These are phyloP conservation scores for Trichoderma guizhouense DNA, from an alignment of 2,329 filamentous ascomycete species.

Conservation along the genomic window DNA sequence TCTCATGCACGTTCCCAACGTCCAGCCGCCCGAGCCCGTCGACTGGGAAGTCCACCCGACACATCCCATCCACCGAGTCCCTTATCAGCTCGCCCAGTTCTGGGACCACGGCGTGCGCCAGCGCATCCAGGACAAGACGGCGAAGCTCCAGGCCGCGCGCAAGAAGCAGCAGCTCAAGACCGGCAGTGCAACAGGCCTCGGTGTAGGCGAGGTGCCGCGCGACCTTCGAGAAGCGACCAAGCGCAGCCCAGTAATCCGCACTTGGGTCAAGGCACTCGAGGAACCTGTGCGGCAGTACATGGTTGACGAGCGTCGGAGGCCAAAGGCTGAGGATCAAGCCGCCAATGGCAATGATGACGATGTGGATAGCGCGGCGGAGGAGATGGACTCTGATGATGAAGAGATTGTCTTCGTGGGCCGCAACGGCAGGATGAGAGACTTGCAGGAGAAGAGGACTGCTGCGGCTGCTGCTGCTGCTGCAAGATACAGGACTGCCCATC, in stretches of 20 bases:
- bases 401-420: constrained; percentile 86
- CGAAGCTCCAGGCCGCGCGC: constrained; percentile 39
- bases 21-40: constrained; percentile 71
- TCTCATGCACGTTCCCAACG: constrained; percentile 81
- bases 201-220: constrained; percentile 63
- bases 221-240: constrained; percentile 80
- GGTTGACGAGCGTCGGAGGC: constrained; percentile 40
- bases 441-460: constrained; percentile 37
- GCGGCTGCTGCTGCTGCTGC: constrained; percentile 36
- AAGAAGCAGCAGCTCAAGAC: constrained; percentile 45
- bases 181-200: constrained; percentile 42
- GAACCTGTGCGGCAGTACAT: constrained; percentile 78
- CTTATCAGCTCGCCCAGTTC: constrained; percentile 82
- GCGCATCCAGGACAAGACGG: constrained; percentile 47
- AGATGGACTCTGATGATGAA: constrained; percentile 61
- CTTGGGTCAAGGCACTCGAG: constrained; percentile 79
- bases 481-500: constrained; percentile 48
- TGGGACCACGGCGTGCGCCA: constrained; percentile 65
- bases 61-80: constrained; percentile 72
- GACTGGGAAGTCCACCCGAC: constrained; percentile 86
- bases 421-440: constrained; percentile 56
- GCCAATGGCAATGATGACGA: constrained; percentile 15
- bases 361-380: constrained; percentile 33
- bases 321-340: neutral
- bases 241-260: constrained; percentile 71